A percentile compares a stretch with the other conserved stretches of the same genome.
Conservation (phyloP, 2,329 filamentous ascomycete species). For the Septoria petroselini region DNA sequence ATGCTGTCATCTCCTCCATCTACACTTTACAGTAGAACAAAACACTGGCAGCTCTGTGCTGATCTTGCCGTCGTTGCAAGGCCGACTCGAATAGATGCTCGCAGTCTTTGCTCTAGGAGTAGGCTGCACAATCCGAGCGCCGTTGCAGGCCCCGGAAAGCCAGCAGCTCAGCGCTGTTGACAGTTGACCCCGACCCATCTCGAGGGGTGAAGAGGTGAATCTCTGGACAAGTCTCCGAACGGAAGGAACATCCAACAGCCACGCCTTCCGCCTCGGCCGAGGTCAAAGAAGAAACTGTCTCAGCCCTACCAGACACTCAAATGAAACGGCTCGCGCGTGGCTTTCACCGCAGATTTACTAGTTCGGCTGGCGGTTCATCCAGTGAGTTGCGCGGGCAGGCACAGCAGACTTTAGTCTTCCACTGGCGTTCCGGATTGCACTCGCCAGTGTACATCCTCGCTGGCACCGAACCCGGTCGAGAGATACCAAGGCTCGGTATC, state of each 20-base stretch:
- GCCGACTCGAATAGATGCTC: too few species aligned
- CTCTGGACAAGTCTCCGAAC: not conserved
- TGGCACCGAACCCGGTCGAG: not conserved
- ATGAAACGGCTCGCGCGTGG: not conserved
- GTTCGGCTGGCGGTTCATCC: constrained; percentile 8
- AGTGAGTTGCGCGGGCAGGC: constrained; percentile 3
- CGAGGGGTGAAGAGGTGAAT: too few species aligned
- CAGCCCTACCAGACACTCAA: not conserved
- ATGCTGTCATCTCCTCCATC: too few species aligned
- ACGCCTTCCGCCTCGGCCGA: not conserved
- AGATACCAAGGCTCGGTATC: not conserved
- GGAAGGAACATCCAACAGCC: not conserved
- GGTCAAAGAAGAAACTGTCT: constrained; percentile 1
- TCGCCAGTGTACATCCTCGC: not conserved
- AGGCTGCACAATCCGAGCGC: too few species aligned
- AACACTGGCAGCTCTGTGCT: too few species aligned
- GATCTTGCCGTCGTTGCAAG: too few species aligned
- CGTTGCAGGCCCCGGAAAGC: too few species aligned
- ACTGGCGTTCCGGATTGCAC: not conserved
- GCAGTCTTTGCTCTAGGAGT: too few species aligned
- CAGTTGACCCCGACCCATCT: too few species aligned
- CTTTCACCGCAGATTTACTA: constrained; percentile 5
- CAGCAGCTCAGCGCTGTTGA: too few species aligned
- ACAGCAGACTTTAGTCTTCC: constrained; percentile 11
- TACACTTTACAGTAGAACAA: too few species aligned